A percentile compares a stretch with the other conserved stretches of the same genome.
phyloP scores from a whole-genome alignment of 306 rosid genomes.

The Glycine latifolia region DNA sequence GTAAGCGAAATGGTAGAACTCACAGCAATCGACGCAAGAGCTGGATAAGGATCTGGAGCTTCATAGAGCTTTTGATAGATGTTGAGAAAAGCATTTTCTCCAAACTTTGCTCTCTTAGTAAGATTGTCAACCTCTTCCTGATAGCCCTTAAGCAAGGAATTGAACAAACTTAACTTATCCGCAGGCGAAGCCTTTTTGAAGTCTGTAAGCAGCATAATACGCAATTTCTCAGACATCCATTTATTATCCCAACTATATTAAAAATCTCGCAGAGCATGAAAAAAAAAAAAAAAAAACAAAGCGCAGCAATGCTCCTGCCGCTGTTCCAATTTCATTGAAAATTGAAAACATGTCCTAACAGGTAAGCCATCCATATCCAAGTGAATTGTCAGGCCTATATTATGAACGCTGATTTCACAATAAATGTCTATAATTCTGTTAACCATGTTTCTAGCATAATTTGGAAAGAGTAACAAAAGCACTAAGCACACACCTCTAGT shows the following conservation, averaged over 20 bases:
- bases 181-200: conserved; percentile 87
- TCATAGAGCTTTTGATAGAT: conserved; percentile 94
- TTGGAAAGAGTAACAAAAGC: conserved; percentile 32
- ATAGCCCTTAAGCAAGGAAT: conserved; percentile 81
- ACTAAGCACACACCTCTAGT: conserved; percentile 69
- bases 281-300: not conserved
- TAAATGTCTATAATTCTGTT: not conserved
- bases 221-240: conserved; percentile 32
- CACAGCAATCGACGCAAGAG: conserved; percentile 91
- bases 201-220: conserved; percentile 59
- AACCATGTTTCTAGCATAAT: conserved; percentile 6
- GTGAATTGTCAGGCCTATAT: not conserved
- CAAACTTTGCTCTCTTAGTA: conserved; percentile 94
- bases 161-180: conserved; percentile 80
- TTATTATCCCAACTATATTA: not conserved
- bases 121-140: conserved; percentile 98
- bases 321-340: not conserved
- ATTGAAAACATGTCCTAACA: not conserved
- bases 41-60: conserved; percentile 98
- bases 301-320: not conserved
- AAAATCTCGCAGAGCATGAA: not conserved
- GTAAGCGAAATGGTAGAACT: conserved; percentile 51
- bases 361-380: not conserved
- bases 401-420: not conserved
- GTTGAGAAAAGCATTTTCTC: conserved; percentile 97